Percentiles rank a stretch among this genome's conserved stretches.
These are phyloP conservation scores for barley (Hordeum vulgare) DNA, from an alignment of 176 grass and related monocot species.

Conservation along the genomic window MorexV3_pseudomolecules_assembly NC_058522.1:4851137-4851636, in stretches of 20 bases:
- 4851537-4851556: constrained; percentile 54
- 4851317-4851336: constrained; percentile 36
- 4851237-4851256: constrained; percentile 37
- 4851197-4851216: constrained; percentile 43
- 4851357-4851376: constrained; percentile 34
- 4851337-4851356: constrained; percentile 59
- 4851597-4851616: constrained; percentile 75
- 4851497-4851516: constrained; percentile 62
- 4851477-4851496: constrained; percentile 60
- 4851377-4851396: constrained; percentile 29
- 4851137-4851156: constrained; percentile 47
- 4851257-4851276: constrained; percentile 52
- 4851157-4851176: constrained; percentile 50
- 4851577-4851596: constrained; percentile 68
- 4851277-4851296: constrained; percentile 50
- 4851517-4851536: constrained; percentile 54
- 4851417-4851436: constrained; percentile 55
- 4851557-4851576: constrained; percentile 65
- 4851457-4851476: constrained; percentile 66
- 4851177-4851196: constrained; percentile 55
- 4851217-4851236: constrained; percentile 23
- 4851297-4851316: constrained; percentile 31
- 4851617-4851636: constrained; percentile 71
- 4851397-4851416: constrained; percentile 36
- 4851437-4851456: constrained; percentile 52